A percentile compares a stretch with the other conserved stretches of the same genome.
These are phyloP conservation scores for Lepraria neglecta DNA, from an alignment of 495 filamentous ascomycete species.

Conservation along the genomic window DNA sequence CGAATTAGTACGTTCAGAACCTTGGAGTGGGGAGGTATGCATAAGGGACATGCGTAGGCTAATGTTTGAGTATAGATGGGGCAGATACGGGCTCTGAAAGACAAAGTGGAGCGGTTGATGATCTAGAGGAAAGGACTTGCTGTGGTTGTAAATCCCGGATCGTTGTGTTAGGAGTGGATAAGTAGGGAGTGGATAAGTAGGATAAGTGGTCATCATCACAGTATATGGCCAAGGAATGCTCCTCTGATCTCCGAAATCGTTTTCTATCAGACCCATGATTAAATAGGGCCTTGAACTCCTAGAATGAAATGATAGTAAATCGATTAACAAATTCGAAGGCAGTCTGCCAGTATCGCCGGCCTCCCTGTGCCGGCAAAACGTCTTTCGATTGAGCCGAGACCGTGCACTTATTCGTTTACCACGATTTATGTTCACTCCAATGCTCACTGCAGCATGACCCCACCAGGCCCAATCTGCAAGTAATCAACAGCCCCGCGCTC, in stretches of 20 bases:
- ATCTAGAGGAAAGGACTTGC: slow-evolving; percentile 56
- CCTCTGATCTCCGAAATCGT: background rate
- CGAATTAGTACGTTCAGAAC: slow-evolving; percentile 47
- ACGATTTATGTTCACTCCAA: no score
- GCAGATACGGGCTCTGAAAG: slow-evolving; percentile 77
- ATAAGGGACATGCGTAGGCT: no score
- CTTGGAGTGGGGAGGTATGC: no score
- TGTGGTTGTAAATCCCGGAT: background rate
- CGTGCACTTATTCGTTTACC: no score
- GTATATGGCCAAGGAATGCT: background rate
- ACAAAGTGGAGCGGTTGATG: slow-evolving; percentile 93
- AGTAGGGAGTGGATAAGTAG: background rate
- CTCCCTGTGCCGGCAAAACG: no score
- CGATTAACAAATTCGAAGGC: background rate
- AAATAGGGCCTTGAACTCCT: background rate
- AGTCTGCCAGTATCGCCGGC: no score
- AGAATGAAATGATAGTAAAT: background rate
- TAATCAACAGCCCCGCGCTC: no score
- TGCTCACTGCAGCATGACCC: no score
- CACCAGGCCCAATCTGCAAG: no score
- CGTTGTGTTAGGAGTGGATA: background rate
- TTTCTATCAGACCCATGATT: no score
- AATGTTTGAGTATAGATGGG: slow-evolving; percentile 36
- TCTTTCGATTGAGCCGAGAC: no score
- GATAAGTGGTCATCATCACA: background rate